Evolutionary conservation across 2,329 filamentous ascomycete species (phyloP), one percentile per base, ranked within the genome.

Genomic region (Plectosphaerella plurivora): DNA sequence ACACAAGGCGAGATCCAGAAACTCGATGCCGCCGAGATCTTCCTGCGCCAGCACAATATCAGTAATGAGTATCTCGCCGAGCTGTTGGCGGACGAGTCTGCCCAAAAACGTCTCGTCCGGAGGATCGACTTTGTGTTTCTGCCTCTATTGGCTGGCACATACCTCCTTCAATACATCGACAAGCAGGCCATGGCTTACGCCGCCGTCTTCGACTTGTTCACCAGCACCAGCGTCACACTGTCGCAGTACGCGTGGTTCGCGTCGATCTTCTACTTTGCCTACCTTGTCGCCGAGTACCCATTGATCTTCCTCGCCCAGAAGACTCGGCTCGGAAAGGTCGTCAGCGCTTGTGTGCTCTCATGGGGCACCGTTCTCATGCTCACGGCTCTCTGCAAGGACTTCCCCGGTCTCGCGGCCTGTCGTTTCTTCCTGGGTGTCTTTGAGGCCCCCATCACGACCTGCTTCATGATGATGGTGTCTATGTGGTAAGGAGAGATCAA

Each of bases 121-220:
- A 77, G 74, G 51, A 73, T 83, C 44, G 79, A 82, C 53, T 65
- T 73, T 52, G 60, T 73, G 0, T 57, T 83, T 9, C 68, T 82
- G 54, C 80, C 79, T 1, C 66, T 82, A 5, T 70, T 83, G 3
- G 72, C 70, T 36, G 71, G 72, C 1, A 79, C 76, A 0, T 79
- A 74, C 47, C 63, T 76, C 3, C 65, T 82, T 6, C 79, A 82
- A 56, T 81, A 78, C 54, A 76, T 81, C 58, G 78, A 82, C 63
- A 83, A 83, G 63, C 73, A 77, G 55, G 75, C 78, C 1, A 65
- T 82, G 5, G 72, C 72, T 1, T 82, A 82, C 59, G 72, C 75
- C 0, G 78, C 79, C 2, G 76, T 83, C 0, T 82, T 82, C 54
- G 80, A 82, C 47, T 66, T 83, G 0, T 75, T 81, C 54, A 63